Percentiles rank a stretch among this genome's conserved stretches.
These are phyloP conservation scores for Ustilago esculenta DNA, from an alignment of 1,284 basidiomycete species.

Conservation along the genomic window DNA sequence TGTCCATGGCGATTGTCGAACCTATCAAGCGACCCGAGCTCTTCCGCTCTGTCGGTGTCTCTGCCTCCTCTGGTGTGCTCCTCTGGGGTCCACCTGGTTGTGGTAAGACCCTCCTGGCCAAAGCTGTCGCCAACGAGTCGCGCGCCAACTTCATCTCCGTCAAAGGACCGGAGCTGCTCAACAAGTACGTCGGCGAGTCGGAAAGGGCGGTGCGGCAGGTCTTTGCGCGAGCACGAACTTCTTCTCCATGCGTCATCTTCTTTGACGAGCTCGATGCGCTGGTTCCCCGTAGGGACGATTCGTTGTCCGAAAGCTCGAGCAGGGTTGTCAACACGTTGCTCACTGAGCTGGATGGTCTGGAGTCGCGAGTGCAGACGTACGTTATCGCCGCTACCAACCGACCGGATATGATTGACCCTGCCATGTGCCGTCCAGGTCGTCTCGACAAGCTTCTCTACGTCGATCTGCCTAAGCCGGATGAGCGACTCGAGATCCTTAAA, in stretches of 20 bases:
- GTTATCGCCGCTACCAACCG: slow-evolving; percentile 97
- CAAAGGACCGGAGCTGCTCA: slow-evolving; percentile 94
- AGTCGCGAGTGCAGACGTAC: slow-evolving; percentile 85
- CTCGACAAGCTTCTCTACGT: slow-evolving; percentile 97
- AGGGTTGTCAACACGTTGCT: slow-evolving; percentile 97
- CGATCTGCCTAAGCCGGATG: slow-evolving; percentile 80
- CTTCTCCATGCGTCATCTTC: slow-evolving; percentile 88
- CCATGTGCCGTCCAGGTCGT: slow-evolving; percentile 95
- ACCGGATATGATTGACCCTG: slow-evolving; percentile 99
- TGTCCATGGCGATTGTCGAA: slow-evolving; percentile 96
- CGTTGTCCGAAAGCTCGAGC: slow-evolving; percentile 88
- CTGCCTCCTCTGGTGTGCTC: slow-evolving; percentile 79
- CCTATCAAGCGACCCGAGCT: slow-evolving; percentile 90
- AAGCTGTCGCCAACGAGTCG: slow-evolving; percentile 94
- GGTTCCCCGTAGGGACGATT: slow-evolving; percentile 91
- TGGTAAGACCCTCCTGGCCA: slow-evolving; percentile 93
- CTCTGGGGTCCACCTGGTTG: slow-evolving; percentile 99
- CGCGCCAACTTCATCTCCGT: slow-evolving; percentile 96
- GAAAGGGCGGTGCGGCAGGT: slow-evolving; percentile 94
- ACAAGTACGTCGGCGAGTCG: slow-evolving; percentile 97
- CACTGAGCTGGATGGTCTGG: slow-evolving; percentile 94
- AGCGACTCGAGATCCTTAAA: slow-evolving; percentile 80
- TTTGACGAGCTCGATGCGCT: slow-evolving; percentile 97
- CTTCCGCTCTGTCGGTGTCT: slow-evolving; percentile 86
- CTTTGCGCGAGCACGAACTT: slow-evolving; percentile 85